A percentile compares a stretch with the other conserved stretches of the same genome.
These are phyloP conservation scores for Haberlea rhodopensis DNA, from an alignment of 257 asterid genomes.

Conservation along the genomic window DNA sequence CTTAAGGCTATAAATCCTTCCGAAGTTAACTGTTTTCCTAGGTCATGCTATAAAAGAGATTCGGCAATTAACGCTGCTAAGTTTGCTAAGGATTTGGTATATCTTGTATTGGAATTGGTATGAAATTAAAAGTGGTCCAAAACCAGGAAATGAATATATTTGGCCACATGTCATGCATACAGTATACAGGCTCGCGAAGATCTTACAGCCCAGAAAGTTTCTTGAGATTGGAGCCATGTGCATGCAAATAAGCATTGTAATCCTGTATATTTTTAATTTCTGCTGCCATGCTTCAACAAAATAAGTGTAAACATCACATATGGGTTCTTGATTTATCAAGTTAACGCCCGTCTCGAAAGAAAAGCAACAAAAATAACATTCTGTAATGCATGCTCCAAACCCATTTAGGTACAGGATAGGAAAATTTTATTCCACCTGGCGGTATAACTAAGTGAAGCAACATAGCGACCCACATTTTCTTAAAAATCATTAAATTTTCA, in stretches of 20 bases:
- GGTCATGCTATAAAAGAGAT: neutral
- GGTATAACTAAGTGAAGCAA: neutral
- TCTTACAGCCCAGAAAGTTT: neutral
- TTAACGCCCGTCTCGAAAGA: neutral
- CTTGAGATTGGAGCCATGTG: neutral
- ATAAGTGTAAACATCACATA: neutral
- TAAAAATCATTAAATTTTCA: neutral
- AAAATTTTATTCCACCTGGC: neutral
- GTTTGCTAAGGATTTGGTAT: neutral
- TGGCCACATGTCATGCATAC: too few species aligned
- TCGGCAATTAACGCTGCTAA: neutral
- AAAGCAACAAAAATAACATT: neutral
- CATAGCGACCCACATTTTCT: neutral
- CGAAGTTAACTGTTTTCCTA: neutral
- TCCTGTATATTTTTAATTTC: neutral
- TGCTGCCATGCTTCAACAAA: neutral
- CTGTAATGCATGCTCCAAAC: too few species aligned
- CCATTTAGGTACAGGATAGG: neutral
- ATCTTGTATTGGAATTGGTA: neutral
- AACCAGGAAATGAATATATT: neutral
- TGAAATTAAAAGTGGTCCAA: neutral
- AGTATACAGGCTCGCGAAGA: neutral
- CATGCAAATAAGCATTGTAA: neutral
- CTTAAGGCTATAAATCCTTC: neutral
- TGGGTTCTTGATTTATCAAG: neutral